Evolutionary conservation across 164 flowering plant species (phyloP), one percentile per base, ranked within the genome.

Genomic region (Tinospora cordifolia): DNA sequence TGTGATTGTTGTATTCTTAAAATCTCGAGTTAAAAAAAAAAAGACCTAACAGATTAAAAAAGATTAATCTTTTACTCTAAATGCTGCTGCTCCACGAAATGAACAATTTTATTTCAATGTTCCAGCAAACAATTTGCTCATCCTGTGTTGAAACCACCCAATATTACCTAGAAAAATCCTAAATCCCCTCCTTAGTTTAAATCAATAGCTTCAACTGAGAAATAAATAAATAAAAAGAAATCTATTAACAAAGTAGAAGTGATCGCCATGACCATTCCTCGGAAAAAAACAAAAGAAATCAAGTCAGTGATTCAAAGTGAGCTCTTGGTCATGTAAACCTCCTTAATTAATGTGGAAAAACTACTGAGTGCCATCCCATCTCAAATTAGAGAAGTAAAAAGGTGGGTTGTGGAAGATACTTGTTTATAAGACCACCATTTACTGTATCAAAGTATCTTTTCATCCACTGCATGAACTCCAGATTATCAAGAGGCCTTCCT

Each of bases 401-500:
- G 14, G 64, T 13, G 65, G 22, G 30, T 12, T 6, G 17, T 27
- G 8, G 14, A 39, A 24, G 14, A 79, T 80, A 93, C 98, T 67
- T 80, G 76, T 80, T 75, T 8, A 75, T 9, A 27, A 11, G 38
- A 3, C 92, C 93, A 39, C 93, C 93, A 65, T 82, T 88, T 26
- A 86, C 88, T 13, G 94, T 85, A 83, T 95, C 99, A 40, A 88
- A 95, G 75, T 95, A 95, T 58, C 85, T 82, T 79, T 95, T 95
- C 99, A 92, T 85, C 99, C 99, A 95, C 71, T 95, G 99, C 94
- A 95, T 90, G 74, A 95, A 90, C 81, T 92, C 98, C 86, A 95
- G 78, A 74, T 95, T 95, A 77, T 95, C 99, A 67, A 95, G 87
- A 8, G 98, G 97, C 76, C 99, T 87, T 68, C 96, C 93, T 73